Percentiles rank a stretch among this genome's conserved stretches.
phyloP scores from a whole-genome alignment of 148 eudicot genomes.

The Nyssa sinensis region DNA sequence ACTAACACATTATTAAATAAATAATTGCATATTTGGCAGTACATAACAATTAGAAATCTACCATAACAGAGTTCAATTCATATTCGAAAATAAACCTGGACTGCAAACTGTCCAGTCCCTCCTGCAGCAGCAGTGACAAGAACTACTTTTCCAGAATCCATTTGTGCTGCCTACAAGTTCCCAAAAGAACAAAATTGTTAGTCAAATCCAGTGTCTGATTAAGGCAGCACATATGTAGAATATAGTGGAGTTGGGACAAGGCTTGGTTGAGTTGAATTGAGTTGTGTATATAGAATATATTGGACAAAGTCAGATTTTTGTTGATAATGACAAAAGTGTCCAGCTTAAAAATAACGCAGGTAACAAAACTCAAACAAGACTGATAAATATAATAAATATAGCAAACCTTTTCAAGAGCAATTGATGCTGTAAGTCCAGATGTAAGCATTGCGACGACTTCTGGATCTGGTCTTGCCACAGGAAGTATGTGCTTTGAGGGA shows the following conservation, averaged over 20 bases:
- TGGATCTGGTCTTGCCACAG: conserved; percentile 91
- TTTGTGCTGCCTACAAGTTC: conserved; percentile 69
- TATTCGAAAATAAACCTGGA: conserved; percentile 56
- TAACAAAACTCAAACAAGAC: background rate
- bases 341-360: background rate
- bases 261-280: no score
- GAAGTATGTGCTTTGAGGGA: conserved; percentile 79
- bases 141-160: conserved; percentile 77
- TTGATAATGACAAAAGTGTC: background rate
- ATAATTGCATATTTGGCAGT: background rate
- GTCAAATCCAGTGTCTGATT: background rate
- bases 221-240: background rate
- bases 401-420: conserved; percentile 85
- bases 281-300: conserved; percentile 1
- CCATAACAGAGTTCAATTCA: background rate
- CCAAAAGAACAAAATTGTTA: conserved; percentile 12
- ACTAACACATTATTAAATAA: no score
- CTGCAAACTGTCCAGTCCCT: conserved; percentile 98
- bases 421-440: conserved; percentile 97
- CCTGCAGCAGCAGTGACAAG: conserved; percentile 99
- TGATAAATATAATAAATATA: background rate
- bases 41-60: background rate
- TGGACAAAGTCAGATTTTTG: background rate
- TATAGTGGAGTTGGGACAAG: no score
- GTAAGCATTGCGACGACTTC: conserved; percentile 98